Evolutionary conservation across 495 filamentous ascomycete species (phyloP).

Genomic region (Polyplosphaeria fusca): DNA sequence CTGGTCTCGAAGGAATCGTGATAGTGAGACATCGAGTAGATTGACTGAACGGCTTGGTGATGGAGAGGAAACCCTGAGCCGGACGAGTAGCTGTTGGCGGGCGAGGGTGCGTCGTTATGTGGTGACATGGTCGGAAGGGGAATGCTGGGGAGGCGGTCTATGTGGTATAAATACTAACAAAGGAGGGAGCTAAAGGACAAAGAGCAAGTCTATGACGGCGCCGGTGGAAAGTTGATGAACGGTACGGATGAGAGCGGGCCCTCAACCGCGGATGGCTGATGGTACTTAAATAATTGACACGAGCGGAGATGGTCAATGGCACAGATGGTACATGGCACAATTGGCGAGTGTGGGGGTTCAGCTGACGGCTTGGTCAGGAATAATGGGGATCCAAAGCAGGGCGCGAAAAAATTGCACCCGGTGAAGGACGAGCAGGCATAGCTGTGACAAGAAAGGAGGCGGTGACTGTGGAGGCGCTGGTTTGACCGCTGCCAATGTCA

Average conservation of each 20-base stretch:
- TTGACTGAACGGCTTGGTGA: slow-evolving; percentile 29
- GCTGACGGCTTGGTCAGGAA: slow-evolving; percentile 29
- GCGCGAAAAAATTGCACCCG: slow-evolving; percentile 16
- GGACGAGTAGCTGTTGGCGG: slow-evolving; percentile 23
- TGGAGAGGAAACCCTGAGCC: slow-evolving; percentile 21
- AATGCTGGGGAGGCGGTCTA: not conserved
- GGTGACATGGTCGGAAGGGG: slow-evolving; percentile 26
- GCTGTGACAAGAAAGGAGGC: slow-evolving; percentile 29
- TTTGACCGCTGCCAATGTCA: slow-evolving; percentile 30
- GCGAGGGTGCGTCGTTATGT: slow-evolving; percentile 31
- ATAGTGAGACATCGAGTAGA: slow-evolving; percentile 31
- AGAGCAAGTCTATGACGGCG: slow-evolving; percentile 12
- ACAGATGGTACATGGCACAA: slow-evolving; percentile 1
- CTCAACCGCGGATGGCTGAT: slow-evolving; percentile 20
- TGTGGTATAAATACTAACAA: slow-evolving; percentile 13
- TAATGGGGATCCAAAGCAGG: slow-evolving; percentile 28
- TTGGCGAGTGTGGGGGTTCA: slow-evolving; percentile 33
- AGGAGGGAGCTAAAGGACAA: slow-evolving; percentile 18
- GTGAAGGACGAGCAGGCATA: slow-evolving; percentile 28
- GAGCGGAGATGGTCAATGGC: slow-evolving; percentile 22
- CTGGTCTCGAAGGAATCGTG: slow-evolving; percentile 34
- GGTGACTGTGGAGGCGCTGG: slow-evolving; percentile 33
- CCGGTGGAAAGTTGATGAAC: slow-evolving; percentile 3
- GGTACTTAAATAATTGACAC: slow-evolving; percentile 31
- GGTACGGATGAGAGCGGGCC: slow-evolving; percentile 11